phyloP scores from a whole-genome alignment of 2,329 filamentous ascomycete species.

The Raffaelea arxii region DNA sequence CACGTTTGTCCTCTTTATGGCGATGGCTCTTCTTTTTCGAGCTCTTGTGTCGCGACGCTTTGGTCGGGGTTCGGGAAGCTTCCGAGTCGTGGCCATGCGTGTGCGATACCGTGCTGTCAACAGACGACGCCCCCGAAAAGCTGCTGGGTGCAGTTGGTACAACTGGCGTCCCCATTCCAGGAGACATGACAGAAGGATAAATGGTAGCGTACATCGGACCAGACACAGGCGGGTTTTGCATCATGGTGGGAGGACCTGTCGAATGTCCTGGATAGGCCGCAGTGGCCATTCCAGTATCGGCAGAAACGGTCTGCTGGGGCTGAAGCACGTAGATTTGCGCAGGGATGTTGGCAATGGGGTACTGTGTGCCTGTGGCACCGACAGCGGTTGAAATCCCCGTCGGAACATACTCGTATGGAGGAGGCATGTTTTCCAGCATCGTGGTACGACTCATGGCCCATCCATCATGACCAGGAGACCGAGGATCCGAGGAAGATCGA shows the following conservation, averaged over 20 bases:
- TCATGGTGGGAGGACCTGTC: not conserved
- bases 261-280: not conserved
- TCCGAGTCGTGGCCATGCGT: not conserved
- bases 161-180: not conserved
- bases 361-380: constrained; percentile 4
- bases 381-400: not conserved
- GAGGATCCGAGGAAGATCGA: not conserved
- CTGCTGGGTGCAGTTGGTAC: not conserved
- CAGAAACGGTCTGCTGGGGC: constrained; percentile 1
- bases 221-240: not conserved
- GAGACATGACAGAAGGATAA: not conserved
- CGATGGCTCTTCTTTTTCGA: not conserved
- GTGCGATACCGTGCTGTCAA: too few species aligned
- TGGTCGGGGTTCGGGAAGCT: not conserved
- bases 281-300: not conserved
- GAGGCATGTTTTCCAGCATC: constrained; percentile 6
- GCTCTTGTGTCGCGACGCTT: not conserved
- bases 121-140: not conserved
- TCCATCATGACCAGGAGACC: not conserved
- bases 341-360: constrained; percentile 9
- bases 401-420: constrained; percentile 1
- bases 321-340: constrained; percentile 9
- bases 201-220: not conserved
- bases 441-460: constrained; percentile 3
- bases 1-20: not conserved